These are phyloP conservation scores for Chernovozyma sophiae-reginae DNA, from an alignment of 1,139 yeast species.

Conservation along the genomic window DNA sequence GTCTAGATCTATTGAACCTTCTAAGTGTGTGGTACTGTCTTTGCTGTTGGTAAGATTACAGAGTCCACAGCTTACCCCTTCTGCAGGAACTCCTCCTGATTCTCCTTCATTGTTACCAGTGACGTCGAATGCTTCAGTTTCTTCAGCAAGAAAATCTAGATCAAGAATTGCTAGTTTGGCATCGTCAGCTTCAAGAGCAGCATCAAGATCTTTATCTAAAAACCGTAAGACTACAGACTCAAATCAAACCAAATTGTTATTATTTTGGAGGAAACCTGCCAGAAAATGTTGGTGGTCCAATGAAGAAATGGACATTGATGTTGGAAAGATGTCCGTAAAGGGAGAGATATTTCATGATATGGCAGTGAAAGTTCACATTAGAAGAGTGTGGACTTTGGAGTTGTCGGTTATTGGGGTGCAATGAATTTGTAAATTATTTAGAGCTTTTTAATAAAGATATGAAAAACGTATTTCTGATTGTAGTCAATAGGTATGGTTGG, in stretches of 20 bases:
- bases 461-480: too few relatives aligned
- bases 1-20: slow-evolving; percentile 77
- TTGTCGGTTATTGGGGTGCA: slow-evolving; percentile 59
- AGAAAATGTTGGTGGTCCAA: slow-evolving; percentile 99
- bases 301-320: slow-evolving; percentile 50
- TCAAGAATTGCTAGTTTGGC: slow-evolving; percentile 42
- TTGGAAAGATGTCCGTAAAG: slow-evolving; percentile 27
- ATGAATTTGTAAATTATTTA: too few relatives aligned
- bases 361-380: slow-evolving; percentile 56
- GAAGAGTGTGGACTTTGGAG: slow-evolving; percentile 86
- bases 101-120: slow-evolving; percentile 50
- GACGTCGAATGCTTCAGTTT: slow-evolving; percentile 34
- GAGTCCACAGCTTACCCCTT: slow-evolving; percentile 16
- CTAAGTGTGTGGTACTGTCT: slow-evolving; percentile 80
- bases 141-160: slow-evolving; percentile 43
- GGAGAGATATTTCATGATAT: slow-evolving; percentile 17
- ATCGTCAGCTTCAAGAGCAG: slow-evolving; percentile 42
- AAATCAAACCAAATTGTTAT: slow-evolving; percentile 64
- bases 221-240: slow-evolving; percentile 25
- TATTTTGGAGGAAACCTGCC: slow-evolving; percentile 98
- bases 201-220: slow-evolving; percentile 52
- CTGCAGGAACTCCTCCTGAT: slow-evolving; percentile 32
- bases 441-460: too few relatives aligned
- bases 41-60: slow-evolving; percentile 71
- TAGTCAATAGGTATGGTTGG: too few relatives aligned